These are phyloP conservation scores for Chlorella sp. DNA, from an alignment of 139 green algal species.

Conservation along the genomic window DNA sequence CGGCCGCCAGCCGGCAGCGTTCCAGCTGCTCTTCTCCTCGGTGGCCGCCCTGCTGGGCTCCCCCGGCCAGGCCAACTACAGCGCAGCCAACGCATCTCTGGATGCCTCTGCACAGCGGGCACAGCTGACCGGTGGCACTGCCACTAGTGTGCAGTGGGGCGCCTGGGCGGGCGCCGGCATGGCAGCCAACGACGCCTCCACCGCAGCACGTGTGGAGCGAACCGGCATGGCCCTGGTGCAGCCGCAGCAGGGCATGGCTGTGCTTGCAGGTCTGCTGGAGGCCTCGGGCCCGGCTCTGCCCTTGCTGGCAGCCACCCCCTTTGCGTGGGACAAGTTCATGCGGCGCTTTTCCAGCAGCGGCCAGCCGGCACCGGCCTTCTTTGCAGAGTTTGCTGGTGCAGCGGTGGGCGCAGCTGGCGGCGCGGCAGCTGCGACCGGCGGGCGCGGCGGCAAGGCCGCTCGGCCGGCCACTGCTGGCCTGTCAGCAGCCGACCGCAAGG, in stretches of 20 bases:
- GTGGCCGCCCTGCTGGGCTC: constrained; percentile 82
- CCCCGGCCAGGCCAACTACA: constrained; percentile 84
- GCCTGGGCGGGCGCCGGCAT: constrained; percentile 88
- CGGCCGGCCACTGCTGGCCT: neutral
- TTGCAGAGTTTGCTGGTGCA: constrained; percentile 38
- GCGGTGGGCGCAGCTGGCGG: neutral
- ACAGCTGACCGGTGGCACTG: constrained; percentile 19
- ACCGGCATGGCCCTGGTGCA: constrained; percentile 72
- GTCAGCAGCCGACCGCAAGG: constrained; percentile 30
- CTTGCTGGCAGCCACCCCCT: constrained; percentile 43
- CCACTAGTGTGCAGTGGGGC: constrained; percentile 83
- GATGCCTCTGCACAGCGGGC: constrained; percentile 48
- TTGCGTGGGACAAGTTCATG: constrained; percentile 50
- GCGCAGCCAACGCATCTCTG: constrained; percentile 77
- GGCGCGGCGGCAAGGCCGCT: neutral
- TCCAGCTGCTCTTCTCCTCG: constrained; percentile 81
- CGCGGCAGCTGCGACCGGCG: too few species aligned
- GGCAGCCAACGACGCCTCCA: constrained; percentile 66
- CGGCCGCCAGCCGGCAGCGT: constrained; percentile 23
- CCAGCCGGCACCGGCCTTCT: constrained; percentile 25
- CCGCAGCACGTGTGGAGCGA: constrained; percentile 62
- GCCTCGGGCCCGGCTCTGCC: constrained; percentile 10
- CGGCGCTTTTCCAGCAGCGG: constrained; percentile 33
- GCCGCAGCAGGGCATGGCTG: constrained; percentile 47
- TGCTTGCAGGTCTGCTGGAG: constrained; percentile 43